Percentiles rank a stretch among this genome's conserved stretches.
phyloP scores from a whole-genome alignment of 106 monocot species.

The Ottelia alismoides region DNA sequence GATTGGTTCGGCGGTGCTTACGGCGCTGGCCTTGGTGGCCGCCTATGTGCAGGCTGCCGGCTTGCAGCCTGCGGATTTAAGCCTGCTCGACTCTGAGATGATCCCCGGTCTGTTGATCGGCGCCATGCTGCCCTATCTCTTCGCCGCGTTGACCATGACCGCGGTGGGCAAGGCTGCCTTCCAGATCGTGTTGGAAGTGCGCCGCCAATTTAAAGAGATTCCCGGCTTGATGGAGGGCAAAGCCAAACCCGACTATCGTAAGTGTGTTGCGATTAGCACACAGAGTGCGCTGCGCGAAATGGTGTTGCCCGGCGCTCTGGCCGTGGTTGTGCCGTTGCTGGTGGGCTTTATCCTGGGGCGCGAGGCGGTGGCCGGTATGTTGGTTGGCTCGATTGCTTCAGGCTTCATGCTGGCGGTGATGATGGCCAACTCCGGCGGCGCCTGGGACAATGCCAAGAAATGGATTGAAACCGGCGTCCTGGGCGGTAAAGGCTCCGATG shows the following conservation, averaged over 20 bases:
- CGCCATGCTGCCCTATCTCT: constrained; percentile 52
- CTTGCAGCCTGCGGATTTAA: too few species aligned
- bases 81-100: constrained; percentile 23
- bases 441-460: too few species aligned
- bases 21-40: constrained; percentile 5
- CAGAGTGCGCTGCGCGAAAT: constrained; percentile 19
- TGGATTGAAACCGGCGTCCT: too few species aligned
- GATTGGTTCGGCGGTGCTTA: constrained; percentile 23
- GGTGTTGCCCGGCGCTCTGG: constrained; percentile 33
- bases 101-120: constrained; percentile 40
- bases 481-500: too few species aligned
- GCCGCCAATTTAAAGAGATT: constrained; percentile 37
- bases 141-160: constrained; percentile 47
- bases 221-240: constrained; percentile 45
- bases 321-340: too few species aligned
- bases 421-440: too few species aligned
- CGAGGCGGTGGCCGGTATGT: too few species aligned
- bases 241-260: constrained; percentile 35
- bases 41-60: constrained; percentile 48
- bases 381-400: too few species aligned
- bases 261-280: constrained; percentile 42
- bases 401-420: too few species aligned
- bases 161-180: constrained; percentile 39
- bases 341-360: too few species aligned
- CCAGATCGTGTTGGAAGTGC: constrained; percentile 45